These are phyloP conservation scores for Trichoderma reesei DNA, from an alignment of 495 filamentous ascomycete species.

Conservation along the genomic window DNA sequence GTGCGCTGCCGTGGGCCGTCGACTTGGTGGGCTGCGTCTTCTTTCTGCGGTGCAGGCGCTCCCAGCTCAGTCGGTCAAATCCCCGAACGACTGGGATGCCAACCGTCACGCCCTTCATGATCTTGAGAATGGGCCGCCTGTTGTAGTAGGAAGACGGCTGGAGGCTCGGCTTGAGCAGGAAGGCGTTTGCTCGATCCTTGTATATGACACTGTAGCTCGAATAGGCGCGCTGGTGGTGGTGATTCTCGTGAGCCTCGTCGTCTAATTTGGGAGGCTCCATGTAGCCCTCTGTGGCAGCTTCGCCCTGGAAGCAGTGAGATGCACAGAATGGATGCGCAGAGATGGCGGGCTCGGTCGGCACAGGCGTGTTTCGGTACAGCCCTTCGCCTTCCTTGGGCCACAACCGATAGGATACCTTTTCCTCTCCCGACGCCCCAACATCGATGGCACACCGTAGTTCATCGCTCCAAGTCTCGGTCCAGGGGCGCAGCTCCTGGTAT, in stretches of 20 bases:
- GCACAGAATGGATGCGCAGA: constrained; percentile 46
- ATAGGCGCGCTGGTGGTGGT: constrained; percentile 38
- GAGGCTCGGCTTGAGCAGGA: constrained; percentile 67
- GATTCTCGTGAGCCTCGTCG: constrained; percentile 18
- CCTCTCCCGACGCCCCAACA: constrained; percentile 80
- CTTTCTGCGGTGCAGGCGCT: constrained; percentile 51
- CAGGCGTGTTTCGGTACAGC: constrained; percentile 23
- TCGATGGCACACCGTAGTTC: constrained; percentile 86
- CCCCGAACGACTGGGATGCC: constrained; percentile 82
- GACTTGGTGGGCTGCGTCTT: constrained; percentile 29
- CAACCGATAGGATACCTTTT: constrained; percentile 74
- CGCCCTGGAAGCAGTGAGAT: constrained; percentile 42
- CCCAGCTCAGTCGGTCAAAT: constrained; percentile 70
- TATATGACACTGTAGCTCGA: constrained; percentile 71
- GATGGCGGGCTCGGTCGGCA: constrained; percentile 35
- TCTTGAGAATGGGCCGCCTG: constrained; percentile 67
- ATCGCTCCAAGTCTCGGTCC: constrained; percentile 89
- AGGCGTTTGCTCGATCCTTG: constrained; percentile 62
- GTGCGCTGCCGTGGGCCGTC: constrained; percentile 16
- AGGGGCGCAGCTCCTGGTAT: constrained; percentile 75
- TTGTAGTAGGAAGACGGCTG: constrained; percentile 73
- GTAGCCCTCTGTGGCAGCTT: constrained; percentile 44
- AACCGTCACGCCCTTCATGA: constrained; percentile 71
- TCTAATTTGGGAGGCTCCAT: constrained; percentile 32
- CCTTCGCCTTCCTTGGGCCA: constrained; percentile 54